Evolutionary conservation across 306 rosid species (phyloP).

Genomic region (Fragaria vesca): DNA sequence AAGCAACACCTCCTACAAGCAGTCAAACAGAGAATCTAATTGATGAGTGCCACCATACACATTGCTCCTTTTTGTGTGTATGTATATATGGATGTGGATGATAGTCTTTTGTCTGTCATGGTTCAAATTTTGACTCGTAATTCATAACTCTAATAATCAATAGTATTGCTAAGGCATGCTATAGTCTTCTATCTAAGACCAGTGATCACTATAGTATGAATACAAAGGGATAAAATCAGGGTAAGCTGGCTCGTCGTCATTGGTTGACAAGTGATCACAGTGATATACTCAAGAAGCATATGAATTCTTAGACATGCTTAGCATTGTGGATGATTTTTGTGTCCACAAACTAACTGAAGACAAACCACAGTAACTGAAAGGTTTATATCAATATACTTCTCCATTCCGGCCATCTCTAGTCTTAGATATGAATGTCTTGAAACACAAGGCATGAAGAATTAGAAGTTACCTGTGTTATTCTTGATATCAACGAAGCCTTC

Average conservation of each 20-base stretch:
- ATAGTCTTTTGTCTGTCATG: neutral
- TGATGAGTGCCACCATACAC: neutral
- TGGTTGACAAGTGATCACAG: neutral
- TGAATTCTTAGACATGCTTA: neutral
- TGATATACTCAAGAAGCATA: neutral
- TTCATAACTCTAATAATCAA: neutral
- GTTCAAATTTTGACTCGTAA: neutral
- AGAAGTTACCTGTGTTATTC: constrained; percentile 47
- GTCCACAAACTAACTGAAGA: neutral
- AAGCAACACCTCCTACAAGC: constrained; percentile 39
- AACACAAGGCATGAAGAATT: neutral
- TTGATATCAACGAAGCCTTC: constrained; percentile 64
- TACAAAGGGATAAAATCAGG: neutral
- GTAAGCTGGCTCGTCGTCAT: neutral
- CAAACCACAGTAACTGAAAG: neutral
- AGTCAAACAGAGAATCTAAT: constrained; percentile 10
- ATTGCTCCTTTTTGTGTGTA: neutral
- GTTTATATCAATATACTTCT: neutral
- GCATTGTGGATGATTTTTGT: neutral
- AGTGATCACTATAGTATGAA: neutral
- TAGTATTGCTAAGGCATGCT: neutral
- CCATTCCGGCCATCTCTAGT: neutral
- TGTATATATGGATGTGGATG: neutral
- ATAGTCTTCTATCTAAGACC: too few species aligned
- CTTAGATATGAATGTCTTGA: neutral